Evolutionary conservation across 2,329 filamentous ascomycete species (phyloP).

Genomic region (Colletotrichum tropicale): DNA sequence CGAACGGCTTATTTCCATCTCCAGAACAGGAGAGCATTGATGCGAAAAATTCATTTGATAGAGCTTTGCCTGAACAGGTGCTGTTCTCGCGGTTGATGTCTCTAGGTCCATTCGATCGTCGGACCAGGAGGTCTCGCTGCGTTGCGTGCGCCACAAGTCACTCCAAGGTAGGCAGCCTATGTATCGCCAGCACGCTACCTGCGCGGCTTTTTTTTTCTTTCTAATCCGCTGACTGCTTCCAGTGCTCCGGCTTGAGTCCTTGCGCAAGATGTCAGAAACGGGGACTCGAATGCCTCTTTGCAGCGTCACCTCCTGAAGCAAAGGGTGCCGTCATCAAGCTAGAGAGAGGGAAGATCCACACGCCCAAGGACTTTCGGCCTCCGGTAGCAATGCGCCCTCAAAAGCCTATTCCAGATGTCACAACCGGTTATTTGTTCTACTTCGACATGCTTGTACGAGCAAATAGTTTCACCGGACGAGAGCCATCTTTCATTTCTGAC

Average conservation of each 20-base stretch:
- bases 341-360: slow-evolving; percentile 18
- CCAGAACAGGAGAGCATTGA: neutral
- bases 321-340: slow-evolving; percentile 25
- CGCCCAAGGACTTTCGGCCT: neutral
- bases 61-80: neutral
- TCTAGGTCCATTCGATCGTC: slow-evolving; percentile 36
- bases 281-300: slow-evolving; percentile 26
- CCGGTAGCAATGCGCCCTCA: neutral
- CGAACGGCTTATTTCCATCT: neutral
- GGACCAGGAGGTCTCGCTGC: slow-evolving; percentile 35
- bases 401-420: slow-evolving; percentile 18
- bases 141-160: slow-evolving; percentile 33
- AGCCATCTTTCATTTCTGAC: slow-evolving; percentile 20
- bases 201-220: neutral
- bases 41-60: neutral
- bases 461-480: slow-evolving; percentile 30
- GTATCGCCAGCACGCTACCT: neutral
- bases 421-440: slow-evolving; percentile 26
- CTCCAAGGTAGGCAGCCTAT: slow-evolving; percentile 30
- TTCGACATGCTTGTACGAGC: slow-evolving; percentile 31
- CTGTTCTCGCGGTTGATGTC: slow-evolving; percentile 22
- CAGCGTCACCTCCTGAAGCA: neutral
- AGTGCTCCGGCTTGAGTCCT: slow-evolving; percentile 37
- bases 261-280: slow-evolving; percentile 33
- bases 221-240: neutral